A percentile compares a stretch with the other conserved stretches of the same genome.
These are phyloP conservation scores for Boletus speciosus DNA, from an alignment of 768 basidiomycete species.

Conservation along the genomic window DNA sequence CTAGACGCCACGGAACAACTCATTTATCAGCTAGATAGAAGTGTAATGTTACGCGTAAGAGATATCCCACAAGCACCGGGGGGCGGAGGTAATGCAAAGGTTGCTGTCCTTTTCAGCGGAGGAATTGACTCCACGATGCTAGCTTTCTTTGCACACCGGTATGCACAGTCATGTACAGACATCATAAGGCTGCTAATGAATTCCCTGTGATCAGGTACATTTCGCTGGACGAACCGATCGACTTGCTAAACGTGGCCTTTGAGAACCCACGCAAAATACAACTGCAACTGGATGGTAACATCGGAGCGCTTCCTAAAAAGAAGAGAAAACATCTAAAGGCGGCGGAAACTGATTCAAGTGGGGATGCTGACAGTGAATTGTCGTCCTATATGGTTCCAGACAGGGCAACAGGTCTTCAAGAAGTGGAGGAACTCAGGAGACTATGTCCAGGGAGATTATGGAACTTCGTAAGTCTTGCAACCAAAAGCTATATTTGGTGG, in stretches of 20 bases:
- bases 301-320: conserved; percentile 42
- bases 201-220: conserved; percentile 51
- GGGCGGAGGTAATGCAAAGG: conserved; percentile 43
- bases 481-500: not conserved
- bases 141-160: conserved; percentile 78
- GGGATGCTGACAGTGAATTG: conserved; percentile 11
- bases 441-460: conserved; percentile 79
- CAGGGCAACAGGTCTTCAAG: conserved; percentile 73
- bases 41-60: conserved; percentile 64
- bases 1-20: conserved; percentile 45
- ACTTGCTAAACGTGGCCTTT: conserved; percentile 90
- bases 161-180: conserved; percentile 15
- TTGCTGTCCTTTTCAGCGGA: conserved; percentile 91
- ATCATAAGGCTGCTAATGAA: not conserved
- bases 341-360: not conserved
- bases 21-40: conserved; percentile 54
- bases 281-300: conserved; percentile 44
- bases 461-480: conserved; percentile 69
- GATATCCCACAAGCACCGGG: conserved; percentile 57
- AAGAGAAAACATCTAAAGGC: conserved; percentile 34
- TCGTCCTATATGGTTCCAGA: conserved; percentile 81
- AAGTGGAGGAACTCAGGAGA: conserved; percentile 69
- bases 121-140: conserved; percentile 91
- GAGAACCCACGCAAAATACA: conserved; percentile 86
- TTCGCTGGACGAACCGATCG: conserved; percentile 76